A percentile compares a stretch with the other conserved stretches of the same genome.
Conservation (phyloP, 2,329 filamentous ascomycete genomes). For the Fusarium nodosum region DNA sequence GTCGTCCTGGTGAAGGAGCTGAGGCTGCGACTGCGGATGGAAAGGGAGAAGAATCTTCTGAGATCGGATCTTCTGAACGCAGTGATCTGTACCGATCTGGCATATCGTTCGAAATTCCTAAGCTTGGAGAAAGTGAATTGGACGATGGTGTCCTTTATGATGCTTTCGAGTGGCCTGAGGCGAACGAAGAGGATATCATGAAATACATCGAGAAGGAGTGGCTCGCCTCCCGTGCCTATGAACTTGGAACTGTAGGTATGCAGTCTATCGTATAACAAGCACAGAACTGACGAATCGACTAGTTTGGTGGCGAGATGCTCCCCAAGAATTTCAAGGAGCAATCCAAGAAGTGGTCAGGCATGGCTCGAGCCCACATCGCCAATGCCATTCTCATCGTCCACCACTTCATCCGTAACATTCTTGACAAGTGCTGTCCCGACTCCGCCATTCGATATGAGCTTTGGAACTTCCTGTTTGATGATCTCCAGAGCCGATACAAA, state of each 20-base stretch:
- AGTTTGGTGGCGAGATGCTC: conserved; percentile 59
- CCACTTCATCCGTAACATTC: conserved; percentile 61
- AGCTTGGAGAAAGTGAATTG: conserved; percentile 27
- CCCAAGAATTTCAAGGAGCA: conserved; percentile 65
- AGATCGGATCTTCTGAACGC: background rate
- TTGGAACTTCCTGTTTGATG: conserved; percentile 60
- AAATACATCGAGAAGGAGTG: conserved; percentile 56
- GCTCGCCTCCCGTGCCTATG: conserved; percentile 60
- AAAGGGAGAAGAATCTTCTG: background rate
- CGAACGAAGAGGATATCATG: conserved; percentile 55
- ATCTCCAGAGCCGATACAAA: conserved; percentile 61
- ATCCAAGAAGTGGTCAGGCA: conserved; percentile 64
- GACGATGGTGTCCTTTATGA: conserved; percentile 49
- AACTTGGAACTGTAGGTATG: conserved; percentile 64
- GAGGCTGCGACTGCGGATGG: background rate
- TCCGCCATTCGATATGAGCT: conserved; percentile 59
- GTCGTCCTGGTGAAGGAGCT: background rate
- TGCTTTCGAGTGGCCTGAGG: conserved; percentile 31
- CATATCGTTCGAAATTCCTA: conserved; percentile 24
- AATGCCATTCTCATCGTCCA: conserved; percentile 67
- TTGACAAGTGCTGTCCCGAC: conserved; percentile 62
- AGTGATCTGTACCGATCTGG: background rate
- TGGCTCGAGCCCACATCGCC: conserved; percentile 65
- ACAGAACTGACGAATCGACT: background rate
- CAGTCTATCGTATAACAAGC: background rate